phyloP scores from a whole-genome alignment of 495 filamentous ascomycete genomes.

The Cetradonia linearis region DNA sequence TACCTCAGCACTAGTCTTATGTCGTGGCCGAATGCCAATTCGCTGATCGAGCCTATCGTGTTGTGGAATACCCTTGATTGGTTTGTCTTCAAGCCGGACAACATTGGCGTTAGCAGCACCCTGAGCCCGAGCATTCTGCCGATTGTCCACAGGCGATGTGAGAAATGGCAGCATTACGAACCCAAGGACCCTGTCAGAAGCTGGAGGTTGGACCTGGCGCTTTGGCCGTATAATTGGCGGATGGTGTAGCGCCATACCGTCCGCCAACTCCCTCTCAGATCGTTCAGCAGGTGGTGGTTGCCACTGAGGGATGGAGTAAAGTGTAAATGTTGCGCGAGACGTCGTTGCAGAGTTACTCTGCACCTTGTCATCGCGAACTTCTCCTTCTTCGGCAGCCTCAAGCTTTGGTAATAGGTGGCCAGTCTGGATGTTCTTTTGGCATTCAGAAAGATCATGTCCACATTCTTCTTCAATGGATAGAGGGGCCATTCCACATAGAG shows the following conservation, averaged over 20 bases:
- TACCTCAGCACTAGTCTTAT: background rate
- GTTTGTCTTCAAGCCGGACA: background rate
- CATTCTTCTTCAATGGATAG: background rate
- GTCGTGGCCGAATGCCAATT: background rate
- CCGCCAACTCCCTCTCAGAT: background rate
- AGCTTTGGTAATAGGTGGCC: background rate
- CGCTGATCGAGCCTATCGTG: background rate
- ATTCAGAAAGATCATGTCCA: background rate
- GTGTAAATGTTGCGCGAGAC: background rate
- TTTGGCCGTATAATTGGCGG: background rate
- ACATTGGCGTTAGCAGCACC: background rate
- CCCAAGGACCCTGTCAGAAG: background rate
- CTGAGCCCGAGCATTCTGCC: background rate
- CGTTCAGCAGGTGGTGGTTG: background rate
- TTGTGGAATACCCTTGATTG: background rate
- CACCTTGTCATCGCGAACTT: background rate
- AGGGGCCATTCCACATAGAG: background rate
- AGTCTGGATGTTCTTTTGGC: background rate
- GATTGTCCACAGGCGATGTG: background rate
- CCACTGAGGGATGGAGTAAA: slow-evolving; percentile 2
- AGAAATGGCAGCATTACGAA: background rate
- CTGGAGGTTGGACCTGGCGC: background rate
- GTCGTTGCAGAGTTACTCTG: background rate
- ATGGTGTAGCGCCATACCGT: too few species aligned
- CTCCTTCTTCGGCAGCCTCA: background rate